A percentile compares a stretch with the other conserved stretches of the same genome.
phyloP scores from a whole-genome alignment of 768 basidiomycete genomes.

The Nidularia sp. region DNA sequence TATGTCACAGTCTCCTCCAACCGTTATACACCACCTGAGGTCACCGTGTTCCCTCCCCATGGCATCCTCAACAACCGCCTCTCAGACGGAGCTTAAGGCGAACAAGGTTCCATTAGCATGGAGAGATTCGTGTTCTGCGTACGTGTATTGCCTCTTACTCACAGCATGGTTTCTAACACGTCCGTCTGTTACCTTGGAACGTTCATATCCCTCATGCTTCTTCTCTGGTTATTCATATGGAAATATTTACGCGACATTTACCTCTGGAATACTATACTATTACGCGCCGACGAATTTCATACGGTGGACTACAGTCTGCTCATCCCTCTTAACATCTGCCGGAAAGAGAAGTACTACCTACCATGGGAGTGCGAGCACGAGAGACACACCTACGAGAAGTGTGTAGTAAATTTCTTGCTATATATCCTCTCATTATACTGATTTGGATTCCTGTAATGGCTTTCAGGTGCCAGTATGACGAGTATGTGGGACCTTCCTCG shows the following conservation, averaged over 20 bases:
- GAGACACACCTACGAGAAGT: conserved; percentile 84
- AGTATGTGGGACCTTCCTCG: conserved; percentile 53
- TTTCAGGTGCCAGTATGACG: conserved; percentile 88
- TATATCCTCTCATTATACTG: neutral
- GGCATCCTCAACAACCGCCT: conserved; percentile 75
- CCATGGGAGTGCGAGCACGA: conserved; percentile 96
- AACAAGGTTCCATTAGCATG: conserved; percentile 74
- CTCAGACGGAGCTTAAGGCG: conserved; percentile 77
- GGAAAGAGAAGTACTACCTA: conserved; percentile 70
- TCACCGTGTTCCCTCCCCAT: conserved; percentile 24
- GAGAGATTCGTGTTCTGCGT: conserved; percentile 93
- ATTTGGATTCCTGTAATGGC: neutral
- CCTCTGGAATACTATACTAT: neutral
- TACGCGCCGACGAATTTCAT: neutral
- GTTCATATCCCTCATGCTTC: conserved; percentile 1
- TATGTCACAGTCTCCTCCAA: no score
- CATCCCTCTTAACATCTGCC: conserved; percentile 84
- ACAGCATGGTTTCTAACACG: neutral
- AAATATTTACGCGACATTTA: neutral
- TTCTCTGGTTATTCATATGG: neutral
- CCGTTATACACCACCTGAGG: no score
- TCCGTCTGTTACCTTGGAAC: neutral
- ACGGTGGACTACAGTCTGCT: conserved; percentile 52
- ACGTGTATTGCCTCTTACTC: conserved; percentile 26
- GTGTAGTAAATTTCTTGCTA: conserved; percentile 19